phyloP scores from a whole-genome alignment of 2,329 filamentous ascomycete species.

The Cladosporium cucumerinum region DNA sequence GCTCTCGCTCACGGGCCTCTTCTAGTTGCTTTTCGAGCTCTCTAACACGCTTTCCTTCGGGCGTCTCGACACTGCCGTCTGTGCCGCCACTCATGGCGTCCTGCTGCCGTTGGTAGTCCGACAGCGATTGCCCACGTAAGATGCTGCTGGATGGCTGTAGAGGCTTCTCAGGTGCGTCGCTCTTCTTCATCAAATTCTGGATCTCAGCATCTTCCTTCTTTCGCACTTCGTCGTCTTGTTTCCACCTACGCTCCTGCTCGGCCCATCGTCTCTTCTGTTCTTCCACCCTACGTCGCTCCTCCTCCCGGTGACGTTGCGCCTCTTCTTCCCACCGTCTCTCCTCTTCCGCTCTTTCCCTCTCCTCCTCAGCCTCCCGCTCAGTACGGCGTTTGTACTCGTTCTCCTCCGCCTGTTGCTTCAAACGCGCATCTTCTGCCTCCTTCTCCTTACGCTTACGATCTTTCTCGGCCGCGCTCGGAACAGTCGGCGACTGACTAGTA shows the following conservation, averaged over 20 bases:
- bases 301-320: slow-evolving; percentile 56
- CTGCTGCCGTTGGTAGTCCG: slow-evolving; percentile 78
- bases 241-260: slow-evolving; percentile 73
- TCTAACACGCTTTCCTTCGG: slow-evolving; percentile 66
- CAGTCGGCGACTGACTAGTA: slow-evolving; percentile 72
- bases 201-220: slow-evolving; percentile 70
- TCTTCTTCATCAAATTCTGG: slow-evolving; percentile 61
- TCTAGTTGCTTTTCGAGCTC: slow-evolving; percentile 75
- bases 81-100: slow-evolving; percentile 36
- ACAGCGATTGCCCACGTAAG: slow-evolving; percentile 78
- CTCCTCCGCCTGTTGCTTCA: slow-evolving; percentile 51
- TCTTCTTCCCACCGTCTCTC: slow-evolving; percentile 66
- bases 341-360: slow-evolving; percentile 59
- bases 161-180: slow-evolving; percentile 57
- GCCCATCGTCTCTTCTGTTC: slow-evolving; percentile 73
- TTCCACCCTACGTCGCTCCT: slow-evolving; percentile 58
- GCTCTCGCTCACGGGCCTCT: slow-evolving; percentile 64
- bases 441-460: slow-evolving; percentile 63
- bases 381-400: slow-evolving; percentile 47
- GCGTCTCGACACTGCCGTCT: slow-evolving; percentile 40
- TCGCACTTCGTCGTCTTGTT: slow-evolving; percentile 69
- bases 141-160: slow-evolving; percentile 44
- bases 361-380: slow-evolving; percentile 59
- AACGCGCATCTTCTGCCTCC: slow-evolving; percentile 53
- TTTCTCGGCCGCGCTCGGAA: slow-evolving; percentile 81